Base-by-base conservation (phyloP, 371 early-diverging fungal species). In the Ecytonucleospora hepatopenaei region DNA sequence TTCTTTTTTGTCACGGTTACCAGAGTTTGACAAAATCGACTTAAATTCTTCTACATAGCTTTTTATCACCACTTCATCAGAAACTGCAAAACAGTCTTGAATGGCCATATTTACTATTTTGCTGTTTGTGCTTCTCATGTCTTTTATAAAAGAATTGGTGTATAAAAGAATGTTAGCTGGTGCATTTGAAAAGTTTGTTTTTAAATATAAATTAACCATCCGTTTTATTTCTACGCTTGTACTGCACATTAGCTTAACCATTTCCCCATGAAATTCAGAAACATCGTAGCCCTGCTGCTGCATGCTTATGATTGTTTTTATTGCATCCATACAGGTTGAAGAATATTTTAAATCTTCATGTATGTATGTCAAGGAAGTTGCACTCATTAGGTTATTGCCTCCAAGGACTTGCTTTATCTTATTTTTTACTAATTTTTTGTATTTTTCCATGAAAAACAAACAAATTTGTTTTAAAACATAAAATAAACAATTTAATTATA, bases 141-240 rank as follows among this genome's bases (percentile, higher is more conserved):
- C 74, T 48, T 66, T 69, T 17, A 73, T 40, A 59, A 73, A 51
- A 0, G 69, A 65, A 56, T 69, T 64, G 15, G 64, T 66, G 24
- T 48, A 66, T 24, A 69, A 48, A 2, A 69, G 34, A 24, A 66
- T 60, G 48, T 60, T 59, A 8, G 59, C 58, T 23, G 67, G 67
- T 19, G 57, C 31, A 21, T 53, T 49, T 24, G 48, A 32, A 26
- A 21, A 47, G 40, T 49, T 48, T 15, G 27, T 46, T 19, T 56
- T 53, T 0, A 73, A 34, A 49, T 66, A 73, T 2, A 60, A 15
- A 58, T 67, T 69, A 2, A 48, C 30, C 16, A 66, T 32, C 15
- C 16, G 35, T 40, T 73, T 73, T 19, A 62, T 17, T 28, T 59
- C 51, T 2, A n/a, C 2, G 51, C 62, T 51, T 2, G 40, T 27